Evolutionary conservation across 2,329 filamentous ascomycete genomes (phyloP), one percentile per base, ranked within the genome.

Genomic region (Colletotrichum sp.): DNA sequence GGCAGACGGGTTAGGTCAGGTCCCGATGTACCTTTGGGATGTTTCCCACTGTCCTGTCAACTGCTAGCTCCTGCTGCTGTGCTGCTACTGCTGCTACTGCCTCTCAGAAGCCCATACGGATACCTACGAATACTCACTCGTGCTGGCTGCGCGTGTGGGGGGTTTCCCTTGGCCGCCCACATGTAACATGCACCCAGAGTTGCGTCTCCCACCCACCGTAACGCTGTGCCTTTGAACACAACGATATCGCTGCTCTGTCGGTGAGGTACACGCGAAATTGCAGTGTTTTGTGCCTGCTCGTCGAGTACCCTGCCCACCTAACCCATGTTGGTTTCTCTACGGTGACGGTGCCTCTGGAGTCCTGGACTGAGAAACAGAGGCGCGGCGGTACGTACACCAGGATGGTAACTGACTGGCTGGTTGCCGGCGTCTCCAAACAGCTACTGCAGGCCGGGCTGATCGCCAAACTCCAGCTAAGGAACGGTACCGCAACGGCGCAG

Each of bases 11-110:
- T 34, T 4, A 71, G 60, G 32, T 13, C n/a, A 30, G 21, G 24
- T 34, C 63, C 32, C 16, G 36, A 72, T 36, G 71, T 73, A 64
- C 66, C 57, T 57, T n/a, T 57, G 43, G 55, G 55, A 55, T 63
- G 65, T 64, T 69, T 69, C 66, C 39, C 66, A 57, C 71, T 64
- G 71, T 64, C 57, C 55, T 64, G 32, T 74, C 71, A 69, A 13
- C 59, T 67, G 36, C 64, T 64, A 52, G 60, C 28, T 26, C 63
- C 36, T 36, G 32, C 61, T 64, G 12, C 61, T 39, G 9, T 34
- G 32, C 32, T 34, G 32, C 13, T n/a, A 4, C 34, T 36, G 39
- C 14, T 48, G 8, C 36, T 48, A 39, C 63, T 39, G 39, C 39
- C 39, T 48, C 43, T 24, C 43, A 52, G 43, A 52, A 52, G 43